A percentile compares a stretch with the other conserved stretches of the same genome.
Evolutionary conservation across 306 rosid species (phyloP).

Genomic region (Vicia faba): DNA sequence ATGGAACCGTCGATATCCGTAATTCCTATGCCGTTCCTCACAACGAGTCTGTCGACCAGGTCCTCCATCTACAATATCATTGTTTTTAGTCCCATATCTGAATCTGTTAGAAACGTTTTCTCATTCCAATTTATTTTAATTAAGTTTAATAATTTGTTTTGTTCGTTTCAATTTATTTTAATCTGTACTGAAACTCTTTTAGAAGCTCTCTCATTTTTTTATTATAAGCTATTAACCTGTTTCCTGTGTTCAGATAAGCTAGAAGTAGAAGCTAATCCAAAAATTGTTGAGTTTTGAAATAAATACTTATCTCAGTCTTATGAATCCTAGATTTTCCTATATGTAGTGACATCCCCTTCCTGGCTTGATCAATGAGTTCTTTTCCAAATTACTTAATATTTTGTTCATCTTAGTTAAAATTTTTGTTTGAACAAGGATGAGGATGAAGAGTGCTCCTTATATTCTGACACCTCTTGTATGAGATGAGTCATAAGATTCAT

Average conservation of each 20-base stretch:
- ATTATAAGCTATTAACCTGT: too few relatives aligned
- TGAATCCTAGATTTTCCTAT: neutral
- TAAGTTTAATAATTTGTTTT: neutral
- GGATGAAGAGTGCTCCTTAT: conserved; percentile 65
- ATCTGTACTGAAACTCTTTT: too few relatives aligned
- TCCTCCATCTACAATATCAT: conserved; percentile 16
- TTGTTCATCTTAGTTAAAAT: neutral
- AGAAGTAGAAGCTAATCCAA: neutral
- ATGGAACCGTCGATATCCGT: conserved; percentile 83
- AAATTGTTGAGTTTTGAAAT: neutral
- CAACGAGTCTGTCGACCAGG: conserved; percentile 83
- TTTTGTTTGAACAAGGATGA: conserved; percentile 32
- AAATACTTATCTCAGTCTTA: neutral
- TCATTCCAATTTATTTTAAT: neutral
- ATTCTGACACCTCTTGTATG: conserved; percentile 99
- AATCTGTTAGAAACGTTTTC: neutral
- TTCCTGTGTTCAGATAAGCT: neutral
- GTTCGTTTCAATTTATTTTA: too few relatives aligned
- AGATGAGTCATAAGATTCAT: conserved; percentile 58
- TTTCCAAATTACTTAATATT: neutral
- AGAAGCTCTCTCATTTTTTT: too few relatives aligned
- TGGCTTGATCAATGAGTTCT: neutral
- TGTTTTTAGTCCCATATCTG: neutral
- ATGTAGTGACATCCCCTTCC: neutral
- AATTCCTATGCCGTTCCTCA: conserved; percentile 97